Evolutionary conservation across 2,329 filamentous ascomycete genomes (phyloP), one percentile per base, ranked within the genome.

Genomic region (Dactylellina sp.): DNA sequence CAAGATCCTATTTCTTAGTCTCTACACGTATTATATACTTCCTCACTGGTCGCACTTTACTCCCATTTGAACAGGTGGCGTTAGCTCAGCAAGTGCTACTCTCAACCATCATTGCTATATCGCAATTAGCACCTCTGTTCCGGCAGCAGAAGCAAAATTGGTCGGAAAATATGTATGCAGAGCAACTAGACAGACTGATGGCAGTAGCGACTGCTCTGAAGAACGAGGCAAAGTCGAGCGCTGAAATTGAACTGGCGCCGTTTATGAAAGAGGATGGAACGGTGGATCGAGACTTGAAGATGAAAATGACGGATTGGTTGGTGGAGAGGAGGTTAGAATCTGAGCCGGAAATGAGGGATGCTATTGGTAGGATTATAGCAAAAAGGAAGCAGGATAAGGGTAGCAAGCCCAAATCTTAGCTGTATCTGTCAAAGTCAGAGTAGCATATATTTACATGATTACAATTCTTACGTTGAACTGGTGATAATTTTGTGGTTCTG

Each of bases 61-160:
- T 98, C 2, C 94, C 93, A 1, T 99, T 95, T 80, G 93, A 99
- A 82, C 84, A 91, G 77, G 86, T 97, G 66, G 83, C 85, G 12
- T 86, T 98, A 5, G 87, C 90, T 4, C 88, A 93, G 72, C 91
- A 91, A 80, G 83, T 92, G 20, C 88, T 89, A 14, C 83, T 98
- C 57, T 93, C 92, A 1, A 82, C 92, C 24, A 93, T 92, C 81
- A 92, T 96, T 76, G 93, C 91, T 56, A 87, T 96, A 68, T 89
- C 89, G 4, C 92, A 96, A 81, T 86, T 96, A 56, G 89, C 90
- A 0, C 91, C 92, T 1, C 82, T 92, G 2, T 81, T 91, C 11
- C 81, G 80, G 52, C 82, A 79, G 76, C 82, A 82, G 75, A 82
- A 78, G 76, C 80, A 65, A 75, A 80, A 78, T 61, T 80, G 76